A percentile compares a stretch with the other conserved stretches of the same genome.
Conservation (phyloP, 257 asterid genomes). For the Petrea volubilis region DNA sequence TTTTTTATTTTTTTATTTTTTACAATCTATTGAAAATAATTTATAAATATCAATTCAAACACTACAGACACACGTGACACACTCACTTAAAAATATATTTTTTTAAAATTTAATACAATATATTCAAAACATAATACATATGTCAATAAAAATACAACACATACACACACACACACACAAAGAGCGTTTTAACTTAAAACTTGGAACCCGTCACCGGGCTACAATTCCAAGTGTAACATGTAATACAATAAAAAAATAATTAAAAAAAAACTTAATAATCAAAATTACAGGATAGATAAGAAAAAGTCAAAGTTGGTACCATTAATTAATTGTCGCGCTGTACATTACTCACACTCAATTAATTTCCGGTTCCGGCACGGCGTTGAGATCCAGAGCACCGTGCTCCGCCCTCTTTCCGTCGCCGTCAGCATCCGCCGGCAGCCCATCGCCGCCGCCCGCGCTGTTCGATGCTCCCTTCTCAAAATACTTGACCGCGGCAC, state of each 20-base stretch:
- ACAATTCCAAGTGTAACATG: background rate
- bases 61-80: too few species aligned
- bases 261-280: background rate
- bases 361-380: constrained; percentile 12
- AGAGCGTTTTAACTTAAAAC: background rate
- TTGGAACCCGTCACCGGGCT: background rate
- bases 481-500: constrained; percentile 43
- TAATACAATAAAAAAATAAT: background rate
- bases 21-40: too few species aligned
- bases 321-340: background rate
- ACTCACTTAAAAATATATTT: too few species aligned
- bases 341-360: background rate
- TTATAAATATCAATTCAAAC: too few species aligned
- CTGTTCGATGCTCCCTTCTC: constrained; percentile 6
- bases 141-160: too few species aligned
- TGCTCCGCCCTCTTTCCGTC: background rate
- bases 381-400: constrained; percentile 22
- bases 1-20: too few species aligned
- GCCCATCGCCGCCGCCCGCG: background rate
- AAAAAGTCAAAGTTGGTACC: background rate
- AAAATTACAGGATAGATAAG: background rate
- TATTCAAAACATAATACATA: too few species aligned
- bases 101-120: too few species aligned
- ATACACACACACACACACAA: too few species aligned
- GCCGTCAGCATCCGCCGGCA: background rate